phyloP scores from a whole-genome alignment of 176 grass and related monocot species.

The Phoenix dactylifera region DNA sequence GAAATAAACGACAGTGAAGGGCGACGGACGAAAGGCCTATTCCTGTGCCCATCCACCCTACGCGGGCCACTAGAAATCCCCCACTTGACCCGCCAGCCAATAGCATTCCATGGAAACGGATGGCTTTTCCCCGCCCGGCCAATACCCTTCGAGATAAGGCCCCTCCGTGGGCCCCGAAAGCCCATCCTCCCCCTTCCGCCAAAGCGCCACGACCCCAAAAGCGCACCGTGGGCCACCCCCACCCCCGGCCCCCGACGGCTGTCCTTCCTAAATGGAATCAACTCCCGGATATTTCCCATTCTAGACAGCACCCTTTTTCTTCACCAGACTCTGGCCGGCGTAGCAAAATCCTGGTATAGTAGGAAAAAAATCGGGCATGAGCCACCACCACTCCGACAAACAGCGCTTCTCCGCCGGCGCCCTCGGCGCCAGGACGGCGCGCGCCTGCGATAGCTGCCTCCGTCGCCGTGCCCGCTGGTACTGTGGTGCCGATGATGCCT shows the following conservation, averaged over 20 bases:
- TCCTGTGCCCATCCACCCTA: not conserved
- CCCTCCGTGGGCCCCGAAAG: conserved; percentile 12
- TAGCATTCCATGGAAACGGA: conserved; percentile 41
- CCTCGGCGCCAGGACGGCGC: conserved; percentile 51
- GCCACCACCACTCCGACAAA: not conserved
- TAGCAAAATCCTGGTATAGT: too few species aligned
- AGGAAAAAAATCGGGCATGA: too few species aligned
- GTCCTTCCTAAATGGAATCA: too few species aligned
- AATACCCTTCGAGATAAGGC: conserved; percentile 71
- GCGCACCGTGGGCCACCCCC: conserved; percentile 22
- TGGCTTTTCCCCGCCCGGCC: conserved; percentile 23
- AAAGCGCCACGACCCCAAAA: conserved; percentile 36
- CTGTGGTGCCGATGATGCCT: conserved; percentile 72
- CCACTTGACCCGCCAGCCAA: conserved; percentile 41
- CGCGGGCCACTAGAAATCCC: conserved; percentile 45
- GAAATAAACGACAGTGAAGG: too few species aligned
- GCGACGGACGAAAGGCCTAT: too few species aligned
- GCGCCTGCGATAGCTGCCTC: conserved; percentile 73
- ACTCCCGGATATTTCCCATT: not conserved
- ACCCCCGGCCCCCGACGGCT: not conserved
- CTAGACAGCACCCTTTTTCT: conserved; percentile 5
- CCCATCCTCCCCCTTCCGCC: not conserved
- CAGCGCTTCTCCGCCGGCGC: conserved; percentile 12
- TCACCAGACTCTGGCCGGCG: not conserved
- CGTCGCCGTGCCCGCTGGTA: conserved; percentile 66